Percentiles rank a stretch among this genome's conserved stretches.
Conservation (phyloP, 148 eudicot species). For the Rhododendron kiyosumense region DNA sequence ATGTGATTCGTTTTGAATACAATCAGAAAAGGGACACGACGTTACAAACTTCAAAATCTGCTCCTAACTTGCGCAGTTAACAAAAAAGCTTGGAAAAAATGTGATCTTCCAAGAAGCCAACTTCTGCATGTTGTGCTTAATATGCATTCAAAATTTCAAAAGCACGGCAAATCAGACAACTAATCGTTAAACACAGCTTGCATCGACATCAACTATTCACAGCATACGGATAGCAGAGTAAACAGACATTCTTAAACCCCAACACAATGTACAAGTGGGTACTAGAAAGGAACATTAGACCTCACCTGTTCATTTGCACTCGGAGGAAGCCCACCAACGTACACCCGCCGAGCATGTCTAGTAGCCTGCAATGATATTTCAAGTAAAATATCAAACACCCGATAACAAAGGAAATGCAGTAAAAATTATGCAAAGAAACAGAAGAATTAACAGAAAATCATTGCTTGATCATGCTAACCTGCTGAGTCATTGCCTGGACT, state of each 20-base stretch:
- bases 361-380: conserved; percentile 61
- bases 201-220: background rate
- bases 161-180: background rate
- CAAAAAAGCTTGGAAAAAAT: background rate
- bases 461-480: conserved; percentile 40
- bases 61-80: background rate
- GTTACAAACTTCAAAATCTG: background rate
- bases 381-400: background rate
- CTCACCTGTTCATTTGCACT: conserved; percentile 95
- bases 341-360: conserved; percentile 92
- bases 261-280: background rate
- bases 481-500: conserved; percentile 97
- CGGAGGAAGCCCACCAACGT: conserved; percentile 97
- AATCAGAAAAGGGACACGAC: background rate
- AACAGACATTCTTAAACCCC: background rate
- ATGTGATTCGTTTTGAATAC: background rate
- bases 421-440: background rate
- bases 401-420: background rate
- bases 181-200: background rate
- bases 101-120: background rate
- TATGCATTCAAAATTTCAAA: background rate
- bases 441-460: background rate
- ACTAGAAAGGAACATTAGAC: background rate
- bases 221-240: background rate
- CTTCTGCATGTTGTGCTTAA: background rate